Base-by-base conservation (phyloP, 768 basidiomycete species). In the Phlegmacium glaucopus region DNA sequence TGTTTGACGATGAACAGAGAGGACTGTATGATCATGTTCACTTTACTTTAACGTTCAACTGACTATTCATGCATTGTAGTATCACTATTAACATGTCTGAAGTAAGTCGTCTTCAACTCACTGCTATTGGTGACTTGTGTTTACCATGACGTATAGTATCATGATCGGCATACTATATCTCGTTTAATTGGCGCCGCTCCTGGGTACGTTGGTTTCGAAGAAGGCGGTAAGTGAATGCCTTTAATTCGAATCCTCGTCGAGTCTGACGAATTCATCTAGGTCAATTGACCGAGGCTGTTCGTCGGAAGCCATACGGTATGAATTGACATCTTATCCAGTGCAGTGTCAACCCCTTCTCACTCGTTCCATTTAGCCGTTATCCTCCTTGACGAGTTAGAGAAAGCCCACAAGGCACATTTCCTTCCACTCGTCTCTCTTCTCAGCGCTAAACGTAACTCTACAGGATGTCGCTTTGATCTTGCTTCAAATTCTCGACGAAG, bases 21-120 rank as follows among this genome's bases (percentile, higher is more conserved):
- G 93, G 90, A 9, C 59, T 95, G 90, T 90, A 58, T 66, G 82
- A 5, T 4, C n/a, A 27, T 22, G 18, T 37, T 47, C 28, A 12
- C 49, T 27, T 22, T 6, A 9, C 17, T 40, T 22, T 9, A 4
- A 29, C 6, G 43, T 22, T 9, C 36, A 22, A n/a, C 49, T 47
- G 11, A 30, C 42, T 10, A 42, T 7, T 18, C 39, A 13, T 16
- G n/a, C n/a, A n/a, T n/a, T 45, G 18, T 50, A 90, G 87, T 45
- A 91, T 94, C 53, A 89, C 85, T 49, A 91, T 95, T 61, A 94
- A 96, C 56, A 94, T 95, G 91, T 88, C 89, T n/a, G 90, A 96
- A 69, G 72, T 65, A 30, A 26, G 60, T 37, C 16, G 22, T 42
- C 40, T 34, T 5, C 9, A 12, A 28, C 12, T 32, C 30, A 10